phyloP scores from a whole-genome alignment of 78 protist species.

The Dictyostelium capitatum region DNA sequence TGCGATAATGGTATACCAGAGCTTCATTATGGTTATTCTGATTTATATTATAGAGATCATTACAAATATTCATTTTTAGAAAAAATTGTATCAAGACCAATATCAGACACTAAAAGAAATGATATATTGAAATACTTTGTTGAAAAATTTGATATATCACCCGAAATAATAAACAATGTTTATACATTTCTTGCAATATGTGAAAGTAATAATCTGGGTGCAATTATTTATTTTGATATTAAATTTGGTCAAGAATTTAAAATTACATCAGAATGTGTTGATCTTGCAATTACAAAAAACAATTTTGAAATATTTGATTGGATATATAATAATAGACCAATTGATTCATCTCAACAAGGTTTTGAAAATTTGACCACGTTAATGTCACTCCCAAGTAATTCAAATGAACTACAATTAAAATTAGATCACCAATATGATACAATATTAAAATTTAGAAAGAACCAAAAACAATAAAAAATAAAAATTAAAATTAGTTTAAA shows the following conservation, averaged over 20 bases:
- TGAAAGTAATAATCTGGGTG: not conserved
- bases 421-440: no score
- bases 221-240: not conserved
- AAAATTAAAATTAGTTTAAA: no score
- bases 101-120: not conserved
- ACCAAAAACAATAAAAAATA: no score
- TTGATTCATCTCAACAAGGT: no score
- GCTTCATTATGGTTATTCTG: no score
- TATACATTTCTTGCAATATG: not conserved
- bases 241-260: not conserved
- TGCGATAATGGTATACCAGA: not conserved
- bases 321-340: not conserved
- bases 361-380: no score
- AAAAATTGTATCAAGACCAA: not conserved
- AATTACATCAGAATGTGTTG: not conserved
- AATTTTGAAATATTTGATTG: not conserved
- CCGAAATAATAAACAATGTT: not conserved
- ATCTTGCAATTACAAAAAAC: not conserved
- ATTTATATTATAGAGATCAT: no score
- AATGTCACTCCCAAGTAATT: no score
- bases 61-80: no score
- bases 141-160: not conserved
- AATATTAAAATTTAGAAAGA: no score
- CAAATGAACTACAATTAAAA: no score
- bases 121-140: not conserved